Base-by-base conservation (phyloP, 345 rosid genomes). In the Durio zibethinus region DNA sequence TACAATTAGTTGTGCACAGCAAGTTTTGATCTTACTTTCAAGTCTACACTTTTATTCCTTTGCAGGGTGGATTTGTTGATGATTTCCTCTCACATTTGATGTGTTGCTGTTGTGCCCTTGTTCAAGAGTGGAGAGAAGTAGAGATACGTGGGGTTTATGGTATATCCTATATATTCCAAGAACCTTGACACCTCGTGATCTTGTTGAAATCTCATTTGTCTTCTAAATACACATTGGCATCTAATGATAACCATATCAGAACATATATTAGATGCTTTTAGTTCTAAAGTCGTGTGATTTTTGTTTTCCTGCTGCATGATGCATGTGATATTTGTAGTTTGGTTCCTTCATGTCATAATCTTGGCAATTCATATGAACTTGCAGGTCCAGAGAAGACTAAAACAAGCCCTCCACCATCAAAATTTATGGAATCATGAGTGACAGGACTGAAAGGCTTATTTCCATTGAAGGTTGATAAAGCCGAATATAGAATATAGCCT, bases 51-150 rank as follows among this genome's bases (percentile, higher is more conserved):
- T 38, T 74, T 20, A 5, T 52, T 52, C 61, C 15, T 10, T 75
- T 76, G 10, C 92, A 93, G 99, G 98, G 97, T 73, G 99, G 99
- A 60, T 90, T 82, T 64, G 56, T 93, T 72, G 99, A 93, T 62
- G 98, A 96, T 84, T 96, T 96, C 83, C 97, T 93, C 66, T 93
- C 99, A 5, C 99, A 96, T 87, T 57, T 96, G 45, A 91, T 96
- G 97, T 96, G 98, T 73, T 96, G 99, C 83, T 96, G 99, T 81
- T 96, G 99, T 71, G 95, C 99, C 36, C 98, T 96, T 40, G 98
- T 96, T 75, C 99, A 93, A 91, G 99, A 96, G 85, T 91, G 89
- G 83, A 89, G 99, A 79, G 98, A 96, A 89, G 94, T 96, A 35
- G 97, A 96, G 85, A 87, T 88, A 75, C 97, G 98, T 31, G 93